A percentile compares a stretch with the other conserved stretches of the same genome.
phyloP scores from a whole-genome alignment of 371 early-diverging fungal genomes.

The Actinomucor elegans region DNA sequence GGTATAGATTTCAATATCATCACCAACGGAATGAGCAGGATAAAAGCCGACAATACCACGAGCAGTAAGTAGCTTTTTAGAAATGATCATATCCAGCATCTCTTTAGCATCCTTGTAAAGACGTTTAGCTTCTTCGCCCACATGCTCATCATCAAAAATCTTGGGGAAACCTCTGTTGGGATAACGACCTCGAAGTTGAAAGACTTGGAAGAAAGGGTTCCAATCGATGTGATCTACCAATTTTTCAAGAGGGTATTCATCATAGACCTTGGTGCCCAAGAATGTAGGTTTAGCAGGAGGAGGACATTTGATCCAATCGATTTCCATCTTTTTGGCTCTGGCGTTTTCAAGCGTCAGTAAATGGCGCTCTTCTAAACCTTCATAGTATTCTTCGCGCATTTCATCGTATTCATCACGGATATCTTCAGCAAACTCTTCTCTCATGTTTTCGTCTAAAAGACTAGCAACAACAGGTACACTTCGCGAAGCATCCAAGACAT shows the following conservation, averaged over 20 bases:
- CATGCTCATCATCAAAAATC: conserved; percentile 89
- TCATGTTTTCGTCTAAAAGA: conserved; percentile 72
- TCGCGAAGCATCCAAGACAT: conserved; percentile 81
- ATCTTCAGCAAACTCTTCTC: conserved; percentile 83
- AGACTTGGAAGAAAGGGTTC: conserved; percentile 97
- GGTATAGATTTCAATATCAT: conserved; percentile 81
- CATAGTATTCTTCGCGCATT: conserved; percentile 90
- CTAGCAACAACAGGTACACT: conserved; percentile 80
- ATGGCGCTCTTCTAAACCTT: conserved; percentile 81
- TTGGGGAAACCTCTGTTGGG: conserved; percentile 95
- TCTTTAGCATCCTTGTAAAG: conserved; percentile 81
- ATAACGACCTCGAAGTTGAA: conserved; percentile 93
- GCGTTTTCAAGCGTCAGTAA: conserved; percentile 71
- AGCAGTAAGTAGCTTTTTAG: conserved; percentile 67
- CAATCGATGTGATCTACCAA: conserved; percentile 86
- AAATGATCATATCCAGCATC: conserved; percentile 78
- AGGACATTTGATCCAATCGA: conserved; percentile 65
- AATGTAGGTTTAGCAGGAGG: conserved; percentile 75
- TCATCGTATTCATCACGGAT: conserved; percentile 92
- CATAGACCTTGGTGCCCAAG: conserved; percentile 78
- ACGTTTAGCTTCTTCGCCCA: conserved; percentile 89
- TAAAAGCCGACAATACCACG: conserved; percentile 83
- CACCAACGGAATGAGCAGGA: conserved; percentile 86
- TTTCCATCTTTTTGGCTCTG: conserved; percentile 57
- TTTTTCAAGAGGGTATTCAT: conserved; percentile 69